Evolutionary conservation across 2,329 filamentous ascomycete genomes (phyloP), one percentile per base, ranked within the genome.

Genomic region (Chalara sp.): DNA sequence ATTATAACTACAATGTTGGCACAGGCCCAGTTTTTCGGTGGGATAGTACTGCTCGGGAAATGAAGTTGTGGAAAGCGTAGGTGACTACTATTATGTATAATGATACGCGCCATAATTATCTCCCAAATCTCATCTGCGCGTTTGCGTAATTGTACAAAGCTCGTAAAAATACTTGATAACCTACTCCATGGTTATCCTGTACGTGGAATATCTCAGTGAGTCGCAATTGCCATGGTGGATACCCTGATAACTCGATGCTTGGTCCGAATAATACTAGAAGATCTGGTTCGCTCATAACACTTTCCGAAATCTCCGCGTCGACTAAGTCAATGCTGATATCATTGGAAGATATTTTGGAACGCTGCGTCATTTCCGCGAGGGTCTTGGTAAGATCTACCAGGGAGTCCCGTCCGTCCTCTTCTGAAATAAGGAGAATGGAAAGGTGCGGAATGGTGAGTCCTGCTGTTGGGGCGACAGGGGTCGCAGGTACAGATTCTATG

Each of bases 361-460:
- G 83, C 68, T 97, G 93, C 6, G 89, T 87, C 93, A 99, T 97
- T 65, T 96, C 89, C 5, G 92, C 82, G 28, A 99, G 76, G 1
- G 95, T 97, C 64, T 91, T 89, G 41, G 93, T 99, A 44, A 99
- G 78, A 68, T 99, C 93, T 40, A 99, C 91, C 56, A 99, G 81
- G 4, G 92, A 96, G 63, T 95, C 89, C 49, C 92, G 83, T 46
- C 93, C 92, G 61, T 99, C 93, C 50, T 92, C 86, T 37, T 83
- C 81, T 11, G 89, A 95, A 47, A 99, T 80, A 39, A 99, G 80
- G 51, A 96, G 80, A 13, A 97, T 74, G 70, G 50, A 84, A 65
- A 59, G 52, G 68, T 62, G 73, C 68, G 57, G 72, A 67, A 58
- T 66, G 58, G 61, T 62, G 60, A 60, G 29, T 53, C 55, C 55